Evolutionary conservation across 1,284 basidiomycete genomes (phyloP), one percentile per base, ranked within the genome.

Genomic region (Ceratobasidium sp.): DNA sequence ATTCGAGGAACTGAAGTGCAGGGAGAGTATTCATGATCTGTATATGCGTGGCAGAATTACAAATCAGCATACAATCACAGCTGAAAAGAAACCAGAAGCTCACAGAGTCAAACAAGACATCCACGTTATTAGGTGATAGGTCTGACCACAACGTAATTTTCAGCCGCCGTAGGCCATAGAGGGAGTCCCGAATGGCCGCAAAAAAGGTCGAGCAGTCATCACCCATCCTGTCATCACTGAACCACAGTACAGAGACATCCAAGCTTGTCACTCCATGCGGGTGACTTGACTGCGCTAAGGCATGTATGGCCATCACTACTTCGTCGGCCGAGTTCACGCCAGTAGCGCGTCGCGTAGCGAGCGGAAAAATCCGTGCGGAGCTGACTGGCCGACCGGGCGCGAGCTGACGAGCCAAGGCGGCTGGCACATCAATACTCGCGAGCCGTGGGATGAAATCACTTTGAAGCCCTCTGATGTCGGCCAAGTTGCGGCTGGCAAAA

Each of bases 401-500:
- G 28, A 75, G 73, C 40, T 75, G 73, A 15, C 61, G 50, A 7
- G 73, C 73, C 13, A 75, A n/a, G 23, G 50, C 73, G 33, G 73
- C 73, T 40, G 73, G 20, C 12, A 75, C 73, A 42, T 75, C 73
- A 23, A 75, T 75, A 50, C 61, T 62, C 13, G 62, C 52, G n/a
- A 75, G 73, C 1, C 62, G 73, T 38, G 73, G 73, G n/a, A 75
- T 44, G 15, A 23, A n/a, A 3, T 46, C 48, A 12, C 4, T 20
- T 1, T 54, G 33, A 2, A 75, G 40, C 9, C 62, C 73, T 26
- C 64, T 75, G 62, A 75, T 75, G 17, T 75, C 73, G 12, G 73
- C 61, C 62, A 75, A 46, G 62, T 75, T 75, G 42, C 73, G 73
- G 62, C 73, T 75, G 33, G 73, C 73, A 66, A 75, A 75, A 38